Evolutionary conservation across 2,329 filamentous ascomycete genomes (phyloP).

Genomic region (Penicillium sp.): DNA sequence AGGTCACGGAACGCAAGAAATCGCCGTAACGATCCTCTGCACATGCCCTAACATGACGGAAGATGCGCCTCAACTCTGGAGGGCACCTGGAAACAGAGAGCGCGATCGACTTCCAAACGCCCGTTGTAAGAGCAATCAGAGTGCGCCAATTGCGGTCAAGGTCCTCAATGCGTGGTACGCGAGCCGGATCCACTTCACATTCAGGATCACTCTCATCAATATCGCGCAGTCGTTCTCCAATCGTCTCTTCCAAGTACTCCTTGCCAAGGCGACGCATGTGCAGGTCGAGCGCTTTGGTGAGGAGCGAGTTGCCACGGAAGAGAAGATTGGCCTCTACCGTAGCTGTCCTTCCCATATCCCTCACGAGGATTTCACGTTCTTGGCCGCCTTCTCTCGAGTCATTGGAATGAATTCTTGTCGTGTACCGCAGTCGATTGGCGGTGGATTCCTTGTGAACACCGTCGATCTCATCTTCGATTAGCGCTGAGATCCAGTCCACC

Average conservation of each 20-base stretch:
- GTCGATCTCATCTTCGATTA: conserved; percentile 97
- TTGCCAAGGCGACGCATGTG: conserved; percentile 94
- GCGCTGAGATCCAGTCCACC: conserved; percentile 83
- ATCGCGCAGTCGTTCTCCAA: conserved; percentile 80
- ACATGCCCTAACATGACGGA: conserved; percentile 87
- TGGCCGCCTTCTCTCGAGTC: conserved; percentile 57
- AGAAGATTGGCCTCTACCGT: conserved; percentile 84
- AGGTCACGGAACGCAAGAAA: conserved; percentile 82
- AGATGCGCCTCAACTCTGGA: conserved; percentile 75
- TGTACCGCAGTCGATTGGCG: conserved; percentile 61
- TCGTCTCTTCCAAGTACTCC: conserved; percentile 83
- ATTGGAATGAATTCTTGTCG: conserved; percentile 62
- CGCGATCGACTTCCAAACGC: conserved; percentile 81
- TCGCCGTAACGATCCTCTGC: conserved; percentile 94
- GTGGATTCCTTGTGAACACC: conserved; percentile 80
- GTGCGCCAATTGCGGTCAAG: conserved; percentile 79
- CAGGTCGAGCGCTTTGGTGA: conserved; percentile 89
- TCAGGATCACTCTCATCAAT: conserved; percentile 89
- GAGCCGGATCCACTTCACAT: conserved; percentile 92
- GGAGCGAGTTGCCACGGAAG: conserved; percentile 89
- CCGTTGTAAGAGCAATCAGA: conserved; percentile 72
- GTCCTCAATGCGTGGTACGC: conserved; percentile 65
- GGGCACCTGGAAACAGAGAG: conserved; percentile 73
- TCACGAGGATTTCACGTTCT: conserved; percentile 60
- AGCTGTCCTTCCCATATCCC: conserved; percentile 63